A percentile compares a stretch with the other conserved stretches of the same genome.
phyloP scores from a whole-genome alignment of 495 filamentous ascomycete species.

The Pyrenula aspistea region DNA sequence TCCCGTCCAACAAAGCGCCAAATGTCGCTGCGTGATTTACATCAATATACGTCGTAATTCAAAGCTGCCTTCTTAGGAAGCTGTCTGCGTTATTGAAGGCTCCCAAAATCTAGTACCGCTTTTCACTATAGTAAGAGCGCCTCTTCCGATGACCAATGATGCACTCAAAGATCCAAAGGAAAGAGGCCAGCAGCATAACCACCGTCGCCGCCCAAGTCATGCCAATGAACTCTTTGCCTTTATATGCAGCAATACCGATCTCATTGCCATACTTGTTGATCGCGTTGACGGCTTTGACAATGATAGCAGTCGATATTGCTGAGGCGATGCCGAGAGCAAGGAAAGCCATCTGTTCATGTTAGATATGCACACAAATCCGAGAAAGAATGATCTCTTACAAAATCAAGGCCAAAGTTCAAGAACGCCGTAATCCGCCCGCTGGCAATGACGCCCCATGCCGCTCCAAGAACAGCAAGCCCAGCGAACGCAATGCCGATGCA shows the following conservation, averaged over 20 bases:
- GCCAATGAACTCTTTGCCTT: constrained; percentile 42
- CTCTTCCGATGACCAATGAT: constrained; percentile 1
- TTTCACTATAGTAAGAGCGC: not conserved
- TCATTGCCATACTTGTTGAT: constrained; percentile 46
- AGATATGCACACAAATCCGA: not conserved
- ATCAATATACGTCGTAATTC: no score
- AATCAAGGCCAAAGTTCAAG: constrained; percentile 28
- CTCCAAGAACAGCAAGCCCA: constrained; percentile 40
- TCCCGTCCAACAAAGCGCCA: no score
- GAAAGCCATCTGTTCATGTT: constrained; percentile 28
- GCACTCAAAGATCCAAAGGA: constrained; percentile 23
- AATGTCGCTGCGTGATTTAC: no score
- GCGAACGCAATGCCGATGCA: constrained; percentile 46
- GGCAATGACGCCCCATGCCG: constrained; percentile 27
- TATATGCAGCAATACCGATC: constrained; percentile 36
- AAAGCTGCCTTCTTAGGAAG: no score
- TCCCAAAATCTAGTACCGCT: not conserved
- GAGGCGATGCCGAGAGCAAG: constrained; percentile 46
- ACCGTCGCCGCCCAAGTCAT: constrained; percentile 49
- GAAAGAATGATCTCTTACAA: constrained; percentile 12
- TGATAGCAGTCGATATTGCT: constrained; percentile 47
- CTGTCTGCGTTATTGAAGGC: no score
- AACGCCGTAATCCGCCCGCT: constrained; percentile 23
- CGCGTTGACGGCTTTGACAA: constrained; percentile 41
- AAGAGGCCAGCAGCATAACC: constrained; percentile 30